phyloP scores from a whole-genome alignment of 805 yeast species.

The Candida berthetii region DNA sequence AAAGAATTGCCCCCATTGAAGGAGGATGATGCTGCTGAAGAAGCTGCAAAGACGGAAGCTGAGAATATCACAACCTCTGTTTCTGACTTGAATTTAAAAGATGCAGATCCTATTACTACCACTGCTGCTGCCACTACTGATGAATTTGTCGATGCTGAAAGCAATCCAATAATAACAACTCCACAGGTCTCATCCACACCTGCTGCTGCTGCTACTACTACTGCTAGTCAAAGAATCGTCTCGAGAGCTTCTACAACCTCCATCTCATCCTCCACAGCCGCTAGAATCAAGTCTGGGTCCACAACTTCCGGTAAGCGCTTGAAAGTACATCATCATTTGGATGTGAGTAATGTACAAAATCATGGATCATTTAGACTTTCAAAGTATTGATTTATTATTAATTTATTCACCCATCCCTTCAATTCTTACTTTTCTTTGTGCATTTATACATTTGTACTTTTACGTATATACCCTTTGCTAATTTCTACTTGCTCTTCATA shows the following conservation, averaged over 20 bases:
- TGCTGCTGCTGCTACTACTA: not conserved
- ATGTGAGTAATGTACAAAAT: slow-evolving; percentile 9
- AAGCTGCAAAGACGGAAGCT: not conserved
- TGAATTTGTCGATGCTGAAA: not conserved
- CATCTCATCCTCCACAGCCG: not conserved
- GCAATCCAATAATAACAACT: not conserved
- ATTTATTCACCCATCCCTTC: too few relatives aligned
- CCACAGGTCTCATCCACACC: too few relatives aligned
- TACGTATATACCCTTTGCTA: too few relatives aligned
- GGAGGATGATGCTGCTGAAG: not conserved
- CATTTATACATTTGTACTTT: too few relatives aligned
- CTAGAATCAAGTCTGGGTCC: slow-evolving; percentile 3
- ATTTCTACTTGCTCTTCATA: too few relatives aligned
- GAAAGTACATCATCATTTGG: slow-evolving; percentile 20
- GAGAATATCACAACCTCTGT: not conserved
- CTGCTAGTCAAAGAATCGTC: not conserved
- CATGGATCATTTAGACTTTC: slow-evolving; percentile 2
- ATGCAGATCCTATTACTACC: too few relatives aligned
- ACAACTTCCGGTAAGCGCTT: slow-evolving; percentile 2
- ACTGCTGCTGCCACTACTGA: not conserved
- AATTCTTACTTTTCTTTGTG: too few relatives aligned
- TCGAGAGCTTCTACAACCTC: not conserved
- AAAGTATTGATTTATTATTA: not conserved
- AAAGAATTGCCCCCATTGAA: slow-evolving; percentile 1
- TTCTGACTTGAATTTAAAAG: not conserved